Percentiles rank a stretch among this genome's conserved stretches.
Evolutionary conservation across 2,329 filamentous ascomycete species (phyloP).

Genomic region (Diplodia intermedia): DNA sequence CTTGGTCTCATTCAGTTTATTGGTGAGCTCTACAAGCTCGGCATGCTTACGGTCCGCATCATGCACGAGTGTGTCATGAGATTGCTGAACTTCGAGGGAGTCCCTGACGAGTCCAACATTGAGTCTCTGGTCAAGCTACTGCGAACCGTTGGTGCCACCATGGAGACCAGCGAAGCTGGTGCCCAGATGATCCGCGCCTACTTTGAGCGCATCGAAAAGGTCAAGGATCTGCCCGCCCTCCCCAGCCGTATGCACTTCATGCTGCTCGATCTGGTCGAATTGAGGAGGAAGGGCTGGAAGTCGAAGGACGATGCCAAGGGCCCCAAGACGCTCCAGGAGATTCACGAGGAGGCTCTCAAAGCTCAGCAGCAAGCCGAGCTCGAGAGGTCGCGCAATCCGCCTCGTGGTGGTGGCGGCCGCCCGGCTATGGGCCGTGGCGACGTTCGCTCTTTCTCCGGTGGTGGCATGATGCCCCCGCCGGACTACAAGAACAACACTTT

Average conservation of each 20-base stretch:
- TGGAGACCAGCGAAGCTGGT: constrained; percentile 81
- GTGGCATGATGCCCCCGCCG: constrained; percentile 72
- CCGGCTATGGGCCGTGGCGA: constrained; percentile 82
- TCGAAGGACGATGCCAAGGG: constrained; percentile 93
- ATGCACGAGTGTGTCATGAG: constrained; percentile 99
- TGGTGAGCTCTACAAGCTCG: constrained; percentile 97
- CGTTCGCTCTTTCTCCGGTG: constrained; percentile 79
- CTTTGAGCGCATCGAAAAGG: constrained; percentile 84
- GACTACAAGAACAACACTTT: constrained; percentile 80
- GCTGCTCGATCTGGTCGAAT: constrained; percentile 91
- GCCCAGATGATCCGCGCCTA: constrained; percentile 89
- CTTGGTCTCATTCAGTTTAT: constrained; percentile 99
- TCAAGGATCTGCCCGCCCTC: constrained; percentile 76
- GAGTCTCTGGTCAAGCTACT: constrained; percentile 95
- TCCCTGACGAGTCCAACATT: constrained; percentile 94
- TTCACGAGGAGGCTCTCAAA: constrained; percentile 81
- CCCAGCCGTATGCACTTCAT: constrained; percentile 93
- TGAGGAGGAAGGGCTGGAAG: constrained; percentile 77
- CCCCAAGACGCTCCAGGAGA: constrained; percentile 93
- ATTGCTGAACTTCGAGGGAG: constrained; percentile 90
- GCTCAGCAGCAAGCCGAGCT: constrained; percentile 82
- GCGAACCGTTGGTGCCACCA: constrained; percentile 85
- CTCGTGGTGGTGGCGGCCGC: constrained; percentile 65
- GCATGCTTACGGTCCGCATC: constrained; percentile 98
- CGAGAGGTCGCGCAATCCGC: constrained; percentile 63